phyloP scores from a whole-genome alignment of 495 filamentous ascomycete genomes.

The Hyphodiscus hymeniophilus region DNA sequence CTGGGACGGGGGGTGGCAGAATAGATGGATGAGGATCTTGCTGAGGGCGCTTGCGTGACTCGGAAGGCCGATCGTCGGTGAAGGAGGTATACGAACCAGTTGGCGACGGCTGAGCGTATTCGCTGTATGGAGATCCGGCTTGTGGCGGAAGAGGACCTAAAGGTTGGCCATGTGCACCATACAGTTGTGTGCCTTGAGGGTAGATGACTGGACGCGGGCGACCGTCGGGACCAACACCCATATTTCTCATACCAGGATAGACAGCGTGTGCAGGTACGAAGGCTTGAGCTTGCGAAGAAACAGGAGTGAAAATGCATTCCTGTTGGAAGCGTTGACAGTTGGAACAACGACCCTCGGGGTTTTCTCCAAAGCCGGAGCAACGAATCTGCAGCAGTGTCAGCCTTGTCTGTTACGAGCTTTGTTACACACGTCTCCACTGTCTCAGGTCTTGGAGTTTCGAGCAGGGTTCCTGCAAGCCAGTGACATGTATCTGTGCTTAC shows the following conservation, averaged over 20 bases:
- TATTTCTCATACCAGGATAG: constrained; percentile 52
- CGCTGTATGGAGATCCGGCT: constrained; percentile 37
- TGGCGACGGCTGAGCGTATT: constrained; percentile 32
- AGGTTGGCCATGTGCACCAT: constrained; percentile 72
- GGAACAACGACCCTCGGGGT: constrained; percentile 67
- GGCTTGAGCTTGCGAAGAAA: constrained; percentile 74
- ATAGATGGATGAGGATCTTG: constrained; percentile 32
- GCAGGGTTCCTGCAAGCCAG: background rate
- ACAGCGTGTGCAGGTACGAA: constrained; percentile 75
- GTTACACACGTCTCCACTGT: background rate
- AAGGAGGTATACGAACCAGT: constrained; percentile 27
- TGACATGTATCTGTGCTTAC: constrained; percentile 33
- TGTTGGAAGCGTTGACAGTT: constrained; percentile 78
- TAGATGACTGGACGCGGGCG: constrained; percentile 30
- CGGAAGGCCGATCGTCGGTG: constrained; percentile 25
- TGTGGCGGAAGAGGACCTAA: constrained; percentile 44
- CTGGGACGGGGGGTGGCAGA: constrained; percentile 31
- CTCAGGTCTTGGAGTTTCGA: background rate
- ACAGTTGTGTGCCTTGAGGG: constrained; percentile 41
- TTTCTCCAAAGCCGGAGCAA: constrained; percentile 74
- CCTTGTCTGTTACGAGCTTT: background rate
- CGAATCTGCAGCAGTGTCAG: constrained; percentile 52
- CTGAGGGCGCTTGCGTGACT: constrained; percentile 23
- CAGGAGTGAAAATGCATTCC: constrained; percentile 80
- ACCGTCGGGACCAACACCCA: constrained; percentile 34